Conservation (phyloP, 345 rosid genomes). For the Arabidopsis arenosa region DNA sequence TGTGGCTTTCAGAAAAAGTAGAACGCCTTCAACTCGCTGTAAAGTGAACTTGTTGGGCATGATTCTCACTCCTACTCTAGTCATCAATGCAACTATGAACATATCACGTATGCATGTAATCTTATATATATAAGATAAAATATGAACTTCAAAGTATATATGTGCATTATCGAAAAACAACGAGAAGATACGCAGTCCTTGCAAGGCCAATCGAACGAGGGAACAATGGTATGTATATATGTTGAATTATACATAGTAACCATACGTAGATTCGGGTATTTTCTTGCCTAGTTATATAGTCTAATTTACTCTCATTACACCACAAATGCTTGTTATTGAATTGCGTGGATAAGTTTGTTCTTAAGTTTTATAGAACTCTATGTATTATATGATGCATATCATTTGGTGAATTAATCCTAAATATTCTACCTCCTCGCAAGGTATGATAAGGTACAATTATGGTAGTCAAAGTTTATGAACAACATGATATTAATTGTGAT, state of each 20-base stretch:
- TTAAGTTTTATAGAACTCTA: neutral
- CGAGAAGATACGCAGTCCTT: slow-evolving; percentile 1
- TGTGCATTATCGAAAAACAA: neutral
- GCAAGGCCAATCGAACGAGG: neutral
- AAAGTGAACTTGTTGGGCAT: slow-evolving; percentile 28
- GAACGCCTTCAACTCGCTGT: slow-evolving; percentile 18
- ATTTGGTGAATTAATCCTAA: neutral
- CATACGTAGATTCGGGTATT: neutral
- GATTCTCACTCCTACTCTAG: slow-evolving; percentile 26
- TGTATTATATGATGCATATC: neutral
- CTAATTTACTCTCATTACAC: neutral
- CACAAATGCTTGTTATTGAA: neutral
- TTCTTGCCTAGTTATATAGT: neutral
- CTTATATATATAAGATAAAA: neutral
- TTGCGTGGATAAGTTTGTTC: neutral
- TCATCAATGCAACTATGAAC: neutral
- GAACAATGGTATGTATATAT: slow-evolving; percentile 11
- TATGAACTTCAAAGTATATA: neutral
- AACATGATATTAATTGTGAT: neutral
- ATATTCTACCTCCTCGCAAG: neutral
- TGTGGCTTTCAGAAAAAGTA: slow-evolving; percentile 22
- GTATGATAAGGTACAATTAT: neutral
- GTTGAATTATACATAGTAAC: neutral
- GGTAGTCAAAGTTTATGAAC: neutral
- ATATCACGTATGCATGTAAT: slow-evolving; percentile 19